Conservation (phyloP, 1,284 basidiomycete genomes). For the Clitocybe nebularis region DNA sequence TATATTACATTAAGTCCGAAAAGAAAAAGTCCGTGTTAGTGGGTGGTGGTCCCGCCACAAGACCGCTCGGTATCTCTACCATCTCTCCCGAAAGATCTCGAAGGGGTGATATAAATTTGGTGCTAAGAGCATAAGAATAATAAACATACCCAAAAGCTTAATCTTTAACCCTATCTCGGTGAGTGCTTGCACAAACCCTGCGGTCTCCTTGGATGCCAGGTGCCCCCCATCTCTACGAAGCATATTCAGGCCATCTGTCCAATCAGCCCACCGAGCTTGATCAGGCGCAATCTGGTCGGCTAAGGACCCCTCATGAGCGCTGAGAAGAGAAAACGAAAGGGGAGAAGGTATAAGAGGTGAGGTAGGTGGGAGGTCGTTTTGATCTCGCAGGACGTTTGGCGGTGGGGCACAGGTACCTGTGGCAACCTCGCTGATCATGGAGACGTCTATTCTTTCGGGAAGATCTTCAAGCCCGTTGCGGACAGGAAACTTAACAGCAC, state of each 20-base stretch:
- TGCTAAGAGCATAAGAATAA: not conserved
- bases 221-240: constrained; percentile 76
- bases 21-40: constrained; percentile 85
- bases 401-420: constrained; percentile 75
- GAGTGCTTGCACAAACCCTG: constrained; percentile 78
- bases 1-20: constrained; percentile 49
- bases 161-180: constrained; percentile 95
- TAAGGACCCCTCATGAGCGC: constrained; percentile 69
- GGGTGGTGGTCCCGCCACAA: constrained; percentile 70
- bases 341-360: constrained; percentile 59
- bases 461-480: constrained; percentile 82
- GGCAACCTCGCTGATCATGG: constrained; percentile 73
- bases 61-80: constrained; percentile 84
- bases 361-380: constrained; percentile 51
- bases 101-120: constrained; percentile 9
- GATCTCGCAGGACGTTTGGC: constrained; percentile 56
- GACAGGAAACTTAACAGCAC: constrained; percentile 70
- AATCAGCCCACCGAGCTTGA: constrained; percentile 86
- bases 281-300: constrained; percentile 88
- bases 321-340: constrained; percentile 77
- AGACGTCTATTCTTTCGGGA: constrained; percentile 80
- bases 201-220: constrained; percentile 81
- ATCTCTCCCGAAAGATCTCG: constrained; percentile 87
- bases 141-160: constrained; percentile 74
- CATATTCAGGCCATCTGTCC: constrained; percentile 95